phyloP scores from a whole-genome alignment of 495 filamentous ascomycete genomes.

The Thozetella sp. region DNA sequence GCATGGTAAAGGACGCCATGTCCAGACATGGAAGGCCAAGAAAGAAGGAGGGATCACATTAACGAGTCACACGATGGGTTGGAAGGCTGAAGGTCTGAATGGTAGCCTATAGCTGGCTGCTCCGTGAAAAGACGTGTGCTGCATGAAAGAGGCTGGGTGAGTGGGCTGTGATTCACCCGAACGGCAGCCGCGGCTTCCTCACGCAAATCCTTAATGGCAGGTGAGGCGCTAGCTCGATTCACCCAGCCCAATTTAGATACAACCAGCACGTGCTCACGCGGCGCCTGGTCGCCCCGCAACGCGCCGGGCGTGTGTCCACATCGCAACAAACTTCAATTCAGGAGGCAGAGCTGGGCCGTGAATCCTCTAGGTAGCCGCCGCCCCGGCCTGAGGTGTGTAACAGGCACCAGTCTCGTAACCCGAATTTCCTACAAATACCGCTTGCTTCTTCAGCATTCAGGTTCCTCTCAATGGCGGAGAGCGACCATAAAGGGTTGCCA shows the following conservation, averaged over 20 bases:
- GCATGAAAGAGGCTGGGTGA: not conserved
- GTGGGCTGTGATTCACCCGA: too few species aligned
- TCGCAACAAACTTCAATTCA: not conserved
- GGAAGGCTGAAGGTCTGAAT: not conserved
- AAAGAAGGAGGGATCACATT: not conserved
- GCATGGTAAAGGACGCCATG: slow-evolving; percentile 47
- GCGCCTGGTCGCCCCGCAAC: not conserved
- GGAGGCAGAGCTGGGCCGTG: not conserved
- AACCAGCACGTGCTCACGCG: slow-evolving; percentile 1
- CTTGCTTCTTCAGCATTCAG: not conserved
- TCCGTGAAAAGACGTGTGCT: not conserved
- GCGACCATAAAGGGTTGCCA: not conserved
- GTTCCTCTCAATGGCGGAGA: not conserved
- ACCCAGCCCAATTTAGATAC: too few species aligned
- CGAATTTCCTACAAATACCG: not conserved
- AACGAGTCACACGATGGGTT: not conserved
- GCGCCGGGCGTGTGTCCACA: not conserved
- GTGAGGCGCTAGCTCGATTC: too few species aligned
- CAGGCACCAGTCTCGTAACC: not conserved
- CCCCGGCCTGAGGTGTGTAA: not conserved
- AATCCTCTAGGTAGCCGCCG: not conserved
- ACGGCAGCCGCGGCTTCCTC: too few species aligned
- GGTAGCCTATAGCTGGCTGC: not conserved
- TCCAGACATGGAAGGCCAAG: not conserved
- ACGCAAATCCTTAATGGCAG: too few species aligned